Evolutionary conservation across 2,329 filamentous ascomycete genomes (phyloP), one percentile per base, ranked within the genome.

Genomic region (Cyclaneusma minus): DNA sequence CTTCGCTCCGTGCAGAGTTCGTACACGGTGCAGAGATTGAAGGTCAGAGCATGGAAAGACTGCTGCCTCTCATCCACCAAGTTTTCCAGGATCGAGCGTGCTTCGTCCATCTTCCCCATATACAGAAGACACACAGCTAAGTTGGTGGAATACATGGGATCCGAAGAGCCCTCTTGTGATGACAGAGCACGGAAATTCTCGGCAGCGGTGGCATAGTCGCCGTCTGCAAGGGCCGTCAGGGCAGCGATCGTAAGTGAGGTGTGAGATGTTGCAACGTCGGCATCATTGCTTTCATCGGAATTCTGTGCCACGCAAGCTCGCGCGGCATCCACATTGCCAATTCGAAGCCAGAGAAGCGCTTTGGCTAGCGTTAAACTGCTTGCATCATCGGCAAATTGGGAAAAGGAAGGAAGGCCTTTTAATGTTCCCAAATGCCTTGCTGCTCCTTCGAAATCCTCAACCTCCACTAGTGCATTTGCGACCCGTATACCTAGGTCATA

Each of bases 11-110:
- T 85, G 46, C 80, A 89, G 6, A 95, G 62, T 51, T 95, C 89
- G 47, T 92, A 95, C 41, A 93, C 69, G 0, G 87, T 95, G 7
- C 75, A 72, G 8, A 98, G 52, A 47, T 95, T 95, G 53, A 94
- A 92, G 0, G 91, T 67, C 3, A 93, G 54, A 1, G 80, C 80
- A 35, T 80, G 74, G 31, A 87, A 94, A 0, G 70, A 67, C 21
- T 68, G 58, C 2, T 72, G 68, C n/a, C n/a, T n/a, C 1, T 57
- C 48, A 3, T 68, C 60, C 0, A 84, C 58, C 7, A 91, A 53
- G 0, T 55, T 51, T 41, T 87, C 76, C 3, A 94, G 56, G 1
- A 80, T 51, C 8, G 58, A 50, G 9, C 69, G 68, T 1, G 81
- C 78, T 58, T 83, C 68, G 29, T 68, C 61, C 48, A 94, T 72